A percentile compares a stretch with the other conserved stretches of the same genome.
These are phyloP conservation scores for Epichloe brachyelytri DNA, from an alignment of 2,329 filamentous ascomycete species.

Conservation along the genomic window DNA sequence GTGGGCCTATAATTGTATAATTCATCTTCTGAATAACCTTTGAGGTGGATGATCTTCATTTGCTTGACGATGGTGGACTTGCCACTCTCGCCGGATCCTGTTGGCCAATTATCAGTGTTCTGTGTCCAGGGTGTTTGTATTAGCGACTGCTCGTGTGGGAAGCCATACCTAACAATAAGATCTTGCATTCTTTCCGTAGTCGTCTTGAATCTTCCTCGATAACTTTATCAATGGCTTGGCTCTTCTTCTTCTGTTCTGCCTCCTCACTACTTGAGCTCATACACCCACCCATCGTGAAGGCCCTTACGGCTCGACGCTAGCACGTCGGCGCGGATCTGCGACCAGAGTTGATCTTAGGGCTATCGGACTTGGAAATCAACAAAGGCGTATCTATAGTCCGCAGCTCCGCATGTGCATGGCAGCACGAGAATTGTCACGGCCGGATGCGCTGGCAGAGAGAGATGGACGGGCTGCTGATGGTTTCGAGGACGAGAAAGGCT, in stretches of 20 bases:
- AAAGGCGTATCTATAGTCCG: not conserved
- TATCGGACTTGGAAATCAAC: not conserved
- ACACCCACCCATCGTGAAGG: slow-evolving; percentile 71
- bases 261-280: slow-evolving; percentile 82
- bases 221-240: slow-evolving; percentile 85
- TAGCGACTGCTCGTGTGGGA: not conserved
- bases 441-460: not conserved
- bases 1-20: slow-evolving; percentile 88
- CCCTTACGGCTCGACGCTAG: slow-evolving; percentile 6
- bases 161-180: slow-evolving; percentile 69
- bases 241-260: slow-evolving; percentile 87
- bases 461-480: not conserved
- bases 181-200: slow-evolving; percentile 96
- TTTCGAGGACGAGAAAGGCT: not conserved
- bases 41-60: slow-evolving; percentile 99
- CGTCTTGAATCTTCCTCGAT: slow-evolving; percentile 90
- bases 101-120: slow-evolving; percentile 10
- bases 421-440: not conserved
- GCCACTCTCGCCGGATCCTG: slow-evolving; percentile 94
- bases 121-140: not conserved
- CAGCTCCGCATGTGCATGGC: slow-evolving; percentile 1
- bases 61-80: slow-evolving; percentile 99
- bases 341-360: not conserved
- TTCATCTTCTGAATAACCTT: slow-evolving; percentile 92
- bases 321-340: not conserved